Percentiles rank a stretch among this genome's conserved stretches.
Evolutionary conservation across 306 rosid genomes (phyloP).

Genomic region (Mimosa bimucronata): DNA sequence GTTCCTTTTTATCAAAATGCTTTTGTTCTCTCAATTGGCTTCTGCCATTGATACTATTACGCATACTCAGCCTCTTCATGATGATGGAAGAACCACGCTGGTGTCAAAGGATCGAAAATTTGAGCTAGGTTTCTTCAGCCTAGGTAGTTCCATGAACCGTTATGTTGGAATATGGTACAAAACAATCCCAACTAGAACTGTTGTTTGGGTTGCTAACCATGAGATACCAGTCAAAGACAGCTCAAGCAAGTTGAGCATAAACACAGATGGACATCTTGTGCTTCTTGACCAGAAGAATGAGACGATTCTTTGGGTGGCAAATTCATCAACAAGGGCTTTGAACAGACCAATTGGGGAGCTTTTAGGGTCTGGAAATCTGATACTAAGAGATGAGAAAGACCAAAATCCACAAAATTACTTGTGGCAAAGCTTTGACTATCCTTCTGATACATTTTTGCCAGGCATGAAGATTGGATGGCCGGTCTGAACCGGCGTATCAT

Average conservation of each 20-base stretch:
- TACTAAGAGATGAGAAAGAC: constrained; percentile 39
- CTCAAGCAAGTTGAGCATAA: constrained; percentile 41
- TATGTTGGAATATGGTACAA: constrained; percentile 61
- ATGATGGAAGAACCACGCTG: background rate
- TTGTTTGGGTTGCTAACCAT: constrained; percentile 60
- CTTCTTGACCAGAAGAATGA: constrained; percentile 28
- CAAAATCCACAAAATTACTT: background rate
- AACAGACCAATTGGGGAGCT: constrained; percentile 28
- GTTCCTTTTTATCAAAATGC: background rate
- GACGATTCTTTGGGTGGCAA: constrained; percentile 42
- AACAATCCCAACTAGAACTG: constrained; percentile 27
- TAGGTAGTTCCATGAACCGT: constrained; percentile 8
- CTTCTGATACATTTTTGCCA: constrained; percentile 48
- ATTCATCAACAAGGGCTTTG: background rate
- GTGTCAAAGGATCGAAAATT: background rate
- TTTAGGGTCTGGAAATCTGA: constrained; percentile 47
- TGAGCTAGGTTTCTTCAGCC: constrained; percentile 18
- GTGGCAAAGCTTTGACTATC: constrained; percentile 60
- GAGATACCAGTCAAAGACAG: constrained; percentile 42
- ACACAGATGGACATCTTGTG: constrained; percentile 24
- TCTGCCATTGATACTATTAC: background rate
- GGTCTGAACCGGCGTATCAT: constrained; percentile 35
- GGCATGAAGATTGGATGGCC: constrained; percentile 48
- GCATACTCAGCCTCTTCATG: background rate
- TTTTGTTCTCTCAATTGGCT: too few species aligned